phyloP scores from a whole-genome alignment of 1,139 yeast genomes.

The Wickerhamomyces sp. region DNA sequence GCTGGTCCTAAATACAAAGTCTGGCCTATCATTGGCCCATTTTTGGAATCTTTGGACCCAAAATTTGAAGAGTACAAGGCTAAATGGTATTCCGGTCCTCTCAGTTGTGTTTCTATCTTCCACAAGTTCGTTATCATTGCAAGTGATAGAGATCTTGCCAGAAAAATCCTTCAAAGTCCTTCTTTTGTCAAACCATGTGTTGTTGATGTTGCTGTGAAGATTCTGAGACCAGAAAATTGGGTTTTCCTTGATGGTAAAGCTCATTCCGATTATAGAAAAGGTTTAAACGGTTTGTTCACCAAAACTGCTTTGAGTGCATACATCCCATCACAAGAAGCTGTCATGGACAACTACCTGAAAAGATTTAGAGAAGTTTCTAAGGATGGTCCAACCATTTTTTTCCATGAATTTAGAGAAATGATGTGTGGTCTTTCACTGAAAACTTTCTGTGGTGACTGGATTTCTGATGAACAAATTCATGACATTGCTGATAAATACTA shows the following conservation, averaged over 20 bases:
- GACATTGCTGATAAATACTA: slow-evolving; percentile 88
- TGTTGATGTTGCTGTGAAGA: slow-evolving; percentile 92
- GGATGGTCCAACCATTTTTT: slow-evolving; percentile 66
- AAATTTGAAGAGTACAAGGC: slow-evolving; percentile 89
- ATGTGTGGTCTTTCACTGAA: slow-evolving; percentile 90
- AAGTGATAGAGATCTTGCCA: slow-evolving; percentile 80
- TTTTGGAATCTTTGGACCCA: slow-evolving; percentile 92
- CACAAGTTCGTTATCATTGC: slow-evolving; percentile 98
- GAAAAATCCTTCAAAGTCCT: slow-evolving; percentile 84
- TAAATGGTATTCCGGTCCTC: slow-evolving; percentile 92
- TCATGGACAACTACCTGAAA: slow-evolving; percentile 77
- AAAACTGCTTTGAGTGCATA: slow-evolving; percentile 77
- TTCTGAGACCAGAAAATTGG: slow-evolving; percentile 94
- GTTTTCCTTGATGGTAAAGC: slow-evolving; percentile 95
- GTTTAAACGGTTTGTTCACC: slow-evolving; percentile 85
- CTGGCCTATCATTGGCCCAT: slow-evolving; percentile 96
- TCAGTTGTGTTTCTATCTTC: slow-evolving; percentile 94
- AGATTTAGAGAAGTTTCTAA: slow-evolving; percentile 53
- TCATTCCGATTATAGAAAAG: slow-evolving; percentile 87
- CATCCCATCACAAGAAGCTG: slow-evolving; percentile 75
- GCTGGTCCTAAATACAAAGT: slow-evolving; percentile 85
- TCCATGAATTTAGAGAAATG: slow-evolving; percentile 92
- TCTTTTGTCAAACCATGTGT: slow-evolving; percentile 93
- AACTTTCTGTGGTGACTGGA: slow-evolving; percentile 94
- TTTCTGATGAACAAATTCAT: slow-evolving; percentile 84